Evolutionary conservation across 345 rosid species (phyloP).

Genomic region (Erysimum cheiranthoides): DNA sequence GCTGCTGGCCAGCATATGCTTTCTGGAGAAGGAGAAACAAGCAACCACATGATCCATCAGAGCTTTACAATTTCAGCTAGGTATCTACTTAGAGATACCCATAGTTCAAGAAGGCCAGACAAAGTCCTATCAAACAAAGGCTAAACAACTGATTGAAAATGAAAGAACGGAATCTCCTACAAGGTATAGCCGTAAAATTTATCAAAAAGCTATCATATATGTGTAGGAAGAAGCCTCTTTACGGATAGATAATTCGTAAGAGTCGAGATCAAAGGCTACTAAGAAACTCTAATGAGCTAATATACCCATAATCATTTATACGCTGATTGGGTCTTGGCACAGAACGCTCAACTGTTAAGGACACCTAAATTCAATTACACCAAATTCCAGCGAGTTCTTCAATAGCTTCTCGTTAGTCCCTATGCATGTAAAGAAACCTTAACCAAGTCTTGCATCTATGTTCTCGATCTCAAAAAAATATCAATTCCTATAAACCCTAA

Average conservation of each 20-base stretch:
- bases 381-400: slow-evolving; percentile 15
- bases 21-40: slow-evolving; percentile 63
- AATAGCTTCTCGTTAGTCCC: slow-evolving; percentile 8
- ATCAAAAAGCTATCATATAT: background rate
- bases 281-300: slow-evolving; percentile 11
- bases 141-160: slow-evolving; percentile 1
- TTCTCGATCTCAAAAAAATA: slow-evolving; percentile 4
- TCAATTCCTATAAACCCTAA: slow-evolving; percentile 40
- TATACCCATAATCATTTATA: background rate
- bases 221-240: background rate
- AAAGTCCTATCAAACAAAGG: slow-evolving; percentile 13
- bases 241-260: slow-evolving; percentile 14
- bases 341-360: slow-evolving; percentile 4
- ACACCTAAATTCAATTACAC: slow-evolving; percentile 13
- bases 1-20: slow-evolving; percentile 57
- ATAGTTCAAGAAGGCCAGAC: slow-evolving; percentile 10
- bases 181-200: background rate
- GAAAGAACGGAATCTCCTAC: background rate
- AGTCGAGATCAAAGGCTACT: slow-evolving; percentile 28
- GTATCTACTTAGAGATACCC: slow-evolving; percentile 23
- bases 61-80: slow-evolving; percentile 34
- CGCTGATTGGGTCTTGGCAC: slow-evolving; percentile 14
- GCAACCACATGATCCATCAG: slow-evolving; percentile 45
- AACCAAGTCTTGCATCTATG: slow-evolving; percentile 2
- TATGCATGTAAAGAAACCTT: slow-evolving; percentile 31